Evolutionary conservation across 441 rosid species (phyloP).

Genomic region (Adansonia gregorii): DNA sequence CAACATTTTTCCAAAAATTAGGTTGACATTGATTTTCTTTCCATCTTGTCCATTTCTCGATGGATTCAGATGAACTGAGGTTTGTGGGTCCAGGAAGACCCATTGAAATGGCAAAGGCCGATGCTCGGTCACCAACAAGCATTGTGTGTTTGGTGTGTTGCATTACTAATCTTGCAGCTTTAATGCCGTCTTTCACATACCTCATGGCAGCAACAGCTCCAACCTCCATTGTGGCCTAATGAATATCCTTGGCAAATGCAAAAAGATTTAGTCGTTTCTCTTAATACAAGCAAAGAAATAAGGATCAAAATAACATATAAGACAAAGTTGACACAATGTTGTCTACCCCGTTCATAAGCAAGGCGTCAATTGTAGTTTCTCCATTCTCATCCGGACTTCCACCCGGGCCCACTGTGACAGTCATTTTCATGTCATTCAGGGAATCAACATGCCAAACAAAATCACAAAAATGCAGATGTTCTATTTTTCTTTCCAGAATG

Average conservation of each 20-base stretch:
- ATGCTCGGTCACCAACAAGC: constrained; percentile 82
- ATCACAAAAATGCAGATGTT: background rate
- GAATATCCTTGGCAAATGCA: constrained; percentile 49
- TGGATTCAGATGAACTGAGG: constrained; percentile 77
- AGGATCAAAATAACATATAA: background rate
- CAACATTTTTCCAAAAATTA: constrained; percentile 80
- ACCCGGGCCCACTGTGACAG: constrained; percentile 66
- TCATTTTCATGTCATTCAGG: constrained; percentile 21
- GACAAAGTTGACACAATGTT: constrained; percentile 21
- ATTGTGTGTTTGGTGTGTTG: constrained; percentile 74
- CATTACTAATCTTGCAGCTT: constrained; percentile 87
- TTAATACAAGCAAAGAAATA: constrained; percentile 10
- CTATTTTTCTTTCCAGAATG: background rate
- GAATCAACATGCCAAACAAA: constrained; percentile 15
- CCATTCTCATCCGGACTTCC: constrained; percentile 93
- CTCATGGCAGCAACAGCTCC: constrained; percentile 99
- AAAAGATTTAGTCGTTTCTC: constrained; percentile 27
- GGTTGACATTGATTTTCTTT: constrained; percentile 75
- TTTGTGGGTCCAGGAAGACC: constrained; percentile 88
- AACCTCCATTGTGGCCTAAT: constrained; percentile 91
- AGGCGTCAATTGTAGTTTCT: constrained; percentile 83
- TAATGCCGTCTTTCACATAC: constrained; percentile 84
- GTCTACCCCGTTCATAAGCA: constrained; percentile 83
- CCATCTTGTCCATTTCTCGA: constrained; percentile 81
- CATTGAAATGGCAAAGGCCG: constrained; percentile 88